Conservation (phyloP, 2,329 filamentous ascomycete species). For the Dactylellina drechsleri region DNA sequence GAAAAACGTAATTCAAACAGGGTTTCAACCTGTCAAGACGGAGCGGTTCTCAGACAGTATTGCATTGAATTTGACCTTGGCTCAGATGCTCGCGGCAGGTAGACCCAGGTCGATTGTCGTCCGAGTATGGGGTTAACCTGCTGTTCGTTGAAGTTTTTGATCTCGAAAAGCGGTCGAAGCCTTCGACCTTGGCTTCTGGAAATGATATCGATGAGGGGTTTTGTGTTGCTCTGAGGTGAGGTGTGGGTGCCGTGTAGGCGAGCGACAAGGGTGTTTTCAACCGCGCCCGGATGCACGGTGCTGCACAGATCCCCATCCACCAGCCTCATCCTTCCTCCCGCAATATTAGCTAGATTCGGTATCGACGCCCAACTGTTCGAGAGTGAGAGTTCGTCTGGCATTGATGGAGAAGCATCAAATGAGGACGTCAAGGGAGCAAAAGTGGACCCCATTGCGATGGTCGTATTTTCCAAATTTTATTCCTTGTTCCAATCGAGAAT, state of each 20-base stretch:
- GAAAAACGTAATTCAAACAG: slow-evolving; percentile 24
- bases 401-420: no score
- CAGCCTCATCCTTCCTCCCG: not conserved
- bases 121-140: slow-evolving; percentile 34
- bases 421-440: not conserved
- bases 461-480: not conserved
- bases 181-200: slow-evolving; percentile 10
- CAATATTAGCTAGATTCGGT: slow-evolving; percentile 13
- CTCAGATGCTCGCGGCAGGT: slow-evolving; percentile 17
- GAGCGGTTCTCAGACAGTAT: slow-evolving; percentile 18
- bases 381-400: no score
- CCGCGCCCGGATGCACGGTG: slow-evolving; percentile 48
- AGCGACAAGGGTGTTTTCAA: slow-evolving; percentile 46
- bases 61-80: slow-evolving; percentile 16
- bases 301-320: slow-evolving; percentile 44
- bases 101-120: slow-evolving; percentile 23
- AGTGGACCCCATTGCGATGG: slow-evolving; percentile 29
- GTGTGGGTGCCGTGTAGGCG: slow-evolving; percentile 50
- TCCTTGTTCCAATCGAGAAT: slow-evolving; percentile 21
- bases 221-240: slow-evolving; percentile 50
- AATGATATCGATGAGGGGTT: slow-evolving; percentile 31
- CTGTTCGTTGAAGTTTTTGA: slow-evolving; percentile 15
- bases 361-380: slow-evolving; percentile 6
- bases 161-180: slow-evolving; percentile 20
- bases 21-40: slow-evolving; percentile 29